Conservation (phyloP, 192 early-diverging fungal species). For the Pecoramyces ruminantium region DNA sequence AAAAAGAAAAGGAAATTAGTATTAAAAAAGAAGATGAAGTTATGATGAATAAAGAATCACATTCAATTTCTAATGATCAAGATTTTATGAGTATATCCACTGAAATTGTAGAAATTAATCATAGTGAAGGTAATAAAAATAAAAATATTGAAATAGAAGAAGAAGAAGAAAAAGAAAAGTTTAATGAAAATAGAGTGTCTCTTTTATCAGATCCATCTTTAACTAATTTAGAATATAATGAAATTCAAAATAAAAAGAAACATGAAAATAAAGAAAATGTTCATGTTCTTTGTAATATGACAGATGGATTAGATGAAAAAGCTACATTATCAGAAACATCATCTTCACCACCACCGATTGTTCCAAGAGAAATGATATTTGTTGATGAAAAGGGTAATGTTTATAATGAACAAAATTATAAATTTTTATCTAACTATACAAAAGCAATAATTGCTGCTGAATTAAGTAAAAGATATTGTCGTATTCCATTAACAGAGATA, state of each 20-base stretch:
- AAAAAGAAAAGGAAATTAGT: background rate
- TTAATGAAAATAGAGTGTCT: background rate
- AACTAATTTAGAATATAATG: background rate
- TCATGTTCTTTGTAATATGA: background rate
- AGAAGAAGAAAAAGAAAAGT: background rate
- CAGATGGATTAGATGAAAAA: too few species aligned
- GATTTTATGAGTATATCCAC: background rate
- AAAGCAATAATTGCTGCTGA: background rate
- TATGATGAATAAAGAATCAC: background rate
- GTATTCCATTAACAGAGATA: background rate
- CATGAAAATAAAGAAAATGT: background rate
- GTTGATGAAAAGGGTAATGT: background rate
- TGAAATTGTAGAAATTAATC: background rate
- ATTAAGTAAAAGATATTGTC: background rate
- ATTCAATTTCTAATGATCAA: background rate
- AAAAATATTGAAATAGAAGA: background rate
- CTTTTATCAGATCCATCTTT: background rate
- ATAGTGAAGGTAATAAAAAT: background rate
- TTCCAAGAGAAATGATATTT: background rate
- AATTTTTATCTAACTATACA: background rate
- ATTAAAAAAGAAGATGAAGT: background rate
- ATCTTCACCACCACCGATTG: background rate
- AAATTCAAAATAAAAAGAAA: background rate
- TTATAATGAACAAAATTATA: background rate
- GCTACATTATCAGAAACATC: too few species aligned